These are phyloP conservation scores for Leccinum variabile DNA, from an alignment of 1,284 basidiomycete species.

Conservation along the genomic window DNA sequence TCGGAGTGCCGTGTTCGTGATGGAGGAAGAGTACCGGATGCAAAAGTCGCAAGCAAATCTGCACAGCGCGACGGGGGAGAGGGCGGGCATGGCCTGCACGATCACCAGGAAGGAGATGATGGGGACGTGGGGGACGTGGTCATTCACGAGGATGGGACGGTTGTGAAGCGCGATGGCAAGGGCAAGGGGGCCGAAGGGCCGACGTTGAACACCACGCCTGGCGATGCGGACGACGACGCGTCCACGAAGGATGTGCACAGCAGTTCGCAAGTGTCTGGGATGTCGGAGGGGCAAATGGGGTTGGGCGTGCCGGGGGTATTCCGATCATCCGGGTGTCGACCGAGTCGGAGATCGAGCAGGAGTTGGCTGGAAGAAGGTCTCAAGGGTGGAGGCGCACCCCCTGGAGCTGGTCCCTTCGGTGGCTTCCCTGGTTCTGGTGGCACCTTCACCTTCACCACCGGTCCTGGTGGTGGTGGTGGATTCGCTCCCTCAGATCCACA, in stretches of 20 bases:
- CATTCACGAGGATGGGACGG: constrained; percentile 59
- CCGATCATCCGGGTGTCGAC: constrained; percentile 87
- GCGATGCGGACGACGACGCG: constrained; percentile 66
- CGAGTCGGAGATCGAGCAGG: constrained; percentile 36
- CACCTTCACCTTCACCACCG: constrained; percentile 62
- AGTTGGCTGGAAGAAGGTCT: constrained; percentile 79
- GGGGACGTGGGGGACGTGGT: constrained; percentile 29
- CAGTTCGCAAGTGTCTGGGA: constrained; percentile 32
- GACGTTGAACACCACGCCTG: constrained; percentile 28
- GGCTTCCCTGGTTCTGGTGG: constrained; percentile 47
- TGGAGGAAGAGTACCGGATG: constrained; percentile 98
- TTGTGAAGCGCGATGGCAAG: constrained; percentile 20
- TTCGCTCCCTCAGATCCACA: constrained; percentile 84
- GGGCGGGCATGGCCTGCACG: neutral
- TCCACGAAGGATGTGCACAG: constrained; percentile 60
- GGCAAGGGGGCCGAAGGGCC: constrained; percentile 9
- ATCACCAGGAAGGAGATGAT: constrained; percentile 16
- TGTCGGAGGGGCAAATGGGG: constrained; percentile 18
- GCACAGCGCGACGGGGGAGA: constrained; percentile 31
- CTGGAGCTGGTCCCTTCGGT: constrained; percentile 43
- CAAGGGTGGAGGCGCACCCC: constrained; percentile 63
- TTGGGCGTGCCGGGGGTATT: constrained; percentile 45
- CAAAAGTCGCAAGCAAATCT: constrained; percentile 72
- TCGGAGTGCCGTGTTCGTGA: constrained; percentile 94
- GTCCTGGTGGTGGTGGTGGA: constrained; percentile 42